Percentiles rank a stretch among this genome's conserved stretches.
These are phyloP conservation scores for Flaveria bidentis DNA, from an alignment of 129 eudicot species.

Conservation along the genomic window DNA sequence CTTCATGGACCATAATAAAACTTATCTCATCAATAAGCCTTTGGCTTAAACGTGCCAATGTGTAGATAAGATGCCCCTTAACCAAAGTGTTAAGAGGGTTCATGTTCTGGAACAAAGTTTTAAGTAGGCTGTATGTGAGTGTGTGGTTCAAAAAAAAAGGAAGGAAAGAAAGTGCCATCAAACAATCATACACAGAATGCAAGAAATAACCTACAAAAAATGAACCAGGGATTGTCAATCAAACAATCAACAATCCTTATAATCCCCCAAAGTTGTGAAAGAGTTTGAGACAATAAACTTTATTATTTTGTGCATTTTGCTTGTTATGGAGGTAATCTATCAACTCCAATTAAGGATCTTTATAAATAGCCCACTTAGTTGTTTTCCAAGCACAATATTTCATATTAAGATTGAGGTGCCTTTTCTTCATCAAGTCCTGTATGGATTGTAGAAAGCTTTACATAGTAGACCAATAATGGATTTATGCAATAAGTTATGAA, in stretches of 20 bases:
- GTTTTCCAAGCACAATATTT: slow-evolving; percentile 1
- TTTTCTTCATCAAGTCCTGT: not conserved
- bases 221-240: not conserved
- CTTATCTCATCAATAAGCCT: not conserved
- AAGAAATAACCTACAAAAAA: not conserved
- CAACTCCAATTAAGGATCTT: not conserved
- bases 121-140: not conserved
- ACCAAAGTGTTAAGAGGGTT: not conserved
- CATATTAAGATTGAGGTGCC: not conserved
- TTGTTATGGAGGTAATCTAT: not conserved
- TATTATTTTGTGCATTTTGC: not conserved
- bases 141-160: not conserved
- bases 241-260: not conserved
- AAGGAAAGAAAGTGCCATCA: not conserved
- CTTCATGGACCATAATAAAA: not conserved
- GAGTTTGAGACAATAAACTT: not conserved
- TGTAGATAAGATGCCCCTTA: not conserved
- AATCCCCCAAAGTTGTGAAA: not conserved
- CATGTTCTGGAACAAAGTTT: not conserved
- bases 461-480: not conserved
- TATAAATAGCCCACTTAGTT: slow-evolving; percentile 1
- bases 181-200: slow-evolving; percentile 8
- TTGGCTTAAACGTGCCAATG: not conserved
- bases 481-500: not conserved
- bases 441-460: not conserved